Evolutionary conservation across 371 early-diverging fungal genomes (phyloP).

Genomic region (Massospora cicadina): DNA sequence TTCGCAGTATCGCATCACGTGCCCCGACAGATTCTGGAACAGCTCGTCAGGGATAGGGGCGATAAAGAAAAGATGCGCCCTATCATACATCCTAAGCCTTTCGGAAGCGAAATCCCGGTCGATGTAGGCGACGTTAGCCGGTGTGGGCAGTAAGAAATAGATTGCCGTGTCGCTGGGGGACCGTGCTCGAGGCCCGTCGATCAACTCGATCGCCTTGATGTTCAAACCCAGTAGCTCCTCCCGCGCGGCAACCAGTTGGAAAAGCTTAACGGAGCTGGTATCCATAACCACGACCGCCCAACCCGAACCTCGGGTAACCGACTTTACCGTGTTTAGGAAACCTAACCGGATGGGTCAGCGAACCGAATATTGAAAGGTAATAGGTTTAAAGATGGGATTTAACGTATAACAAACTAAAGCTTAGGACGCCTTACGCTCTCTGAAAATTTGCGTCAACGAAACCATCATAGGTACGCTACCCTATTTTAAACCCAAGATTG

Average conservation of each 20-base stretch:
- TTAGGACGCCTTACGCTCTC: no score
- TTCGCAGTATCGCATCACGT: constrained; percentile 35
- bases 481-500: no score
- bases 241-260: constrained; percentile 76
- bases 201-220: constrained; percentile 43
- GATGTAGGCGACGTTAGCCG: constrained; percentile 71
- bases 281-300: constrained; percentile 91
- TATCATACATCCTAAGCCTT: constrained; percentile 2
- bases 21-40: constrained; percentile 27
- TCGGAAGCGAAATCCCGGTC: constrained; percentile 40
- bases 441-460: no score
- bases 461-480: no score
- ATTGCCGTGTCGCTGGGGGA: not conserved
- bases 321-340: constrained; percentile 12
- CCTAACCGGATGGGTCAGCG: no score
- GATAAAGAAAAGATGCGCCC: constrained; percentile 1
- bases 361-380: no score
- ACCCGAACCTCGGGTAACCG: not conserved
- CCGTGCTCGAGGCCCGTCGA: not conserved
- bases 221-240: constrained; percentile 84
- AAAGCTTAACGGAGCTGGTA: constrained; percentile 56
- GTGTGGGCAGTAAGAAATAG: constrained; percentile 19
- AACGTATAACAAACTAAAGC: no score
- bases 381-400: no score
- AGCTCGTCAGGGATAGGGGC: constrained; percentile 29